Conservation (phyloP, 2,329 filamentous ascomycete species). For the Colletotrichum tamarilloi region DNA sequence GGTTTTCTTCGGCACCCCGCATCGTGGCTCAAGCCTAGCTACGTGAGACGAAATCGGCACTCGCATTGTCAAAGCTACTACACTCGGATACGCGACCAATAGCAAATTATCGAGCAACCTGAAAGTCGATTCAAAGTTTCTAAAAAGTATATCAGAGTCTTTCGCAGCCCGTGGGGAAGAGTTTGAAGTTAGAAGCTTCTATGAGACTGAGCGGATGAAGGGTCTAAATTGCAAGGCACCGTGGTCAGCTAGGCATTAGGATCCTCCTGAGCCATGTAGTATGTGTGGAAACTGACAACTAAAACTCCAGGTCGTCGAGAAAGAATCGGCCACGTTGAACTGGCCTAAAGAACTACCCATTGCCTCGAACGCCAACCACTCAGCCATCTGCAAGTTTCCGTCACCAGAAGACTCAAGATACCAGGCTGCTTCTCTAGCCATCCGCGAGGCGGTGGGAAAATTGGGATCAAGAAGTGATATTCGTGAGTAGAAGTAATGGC, state of each 20-base stretch:
- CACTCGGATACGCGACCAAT: not conserved
- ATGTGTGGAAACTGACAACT: not conserved
- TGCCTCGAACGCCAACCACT: not conserved
- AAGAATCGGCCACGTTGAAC: not conserved
- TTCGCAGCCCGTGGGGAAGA: not conserved
- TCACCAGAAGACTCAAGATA: not conserved
- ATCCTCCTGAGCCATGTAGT: accelerated
- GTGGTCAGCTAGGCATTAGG: no score
- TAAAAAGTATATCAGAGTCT: accelerated
- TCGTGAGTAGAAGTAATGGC: not conserved
- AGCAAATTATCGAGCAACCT: not conserved
- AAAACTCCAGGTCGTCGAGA: not conserved
- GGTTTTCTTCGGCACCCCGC: not conserved
- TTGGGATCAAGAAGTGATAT: not conserved
- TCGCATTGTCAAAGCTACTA: not conserved
- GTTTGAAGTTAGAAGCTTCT: not conserved
- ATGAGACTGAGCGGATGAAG: accelerated
- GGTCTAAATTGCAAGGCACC: accelerated
- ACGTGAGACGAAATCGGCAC: not conserved
- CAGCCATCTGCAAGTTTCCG: not conserved
- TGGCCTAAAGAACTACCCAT: not conserved
- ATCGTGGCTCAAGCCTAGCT: not conserved
- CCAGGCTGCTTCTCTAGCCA: not conserved
- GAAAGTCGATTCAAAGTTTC: not conserved
- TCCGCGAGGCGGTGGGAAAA: no score